These are phyloP conservation scores for Priceomyces castillae DNA, from an alignment of 805 yeast species.

Conservation along the genomic window DNA sequence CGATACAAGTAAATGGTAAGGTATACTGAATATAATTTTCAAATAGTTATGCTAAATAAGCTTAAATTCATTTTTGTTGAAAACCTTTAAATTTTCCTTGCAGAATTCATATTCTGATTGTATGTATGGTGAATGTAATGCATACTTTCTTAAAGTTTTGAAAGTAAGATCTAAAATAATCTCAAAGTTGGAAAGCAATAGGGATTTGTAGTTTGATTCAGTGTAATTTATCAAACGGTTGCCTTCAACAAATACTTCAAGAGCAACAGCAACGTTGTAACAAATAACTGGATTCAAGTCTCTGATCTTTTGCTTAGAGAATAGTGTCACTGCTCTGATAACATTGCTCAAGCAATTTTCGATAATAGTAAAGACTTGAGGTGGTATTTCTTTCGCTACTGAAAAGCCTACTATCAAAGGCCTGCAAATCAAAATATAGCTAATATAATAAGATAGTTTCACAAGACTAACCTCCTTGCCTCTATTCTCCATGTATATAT, in stretches of 20 bases:
- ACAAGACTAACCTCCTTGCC: neutral
- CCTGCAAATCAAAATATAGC: neutral
- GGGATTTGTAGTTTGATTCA: neutral
- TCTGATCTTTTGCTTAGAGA: neutral
- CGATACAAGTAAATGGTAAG: neutral
- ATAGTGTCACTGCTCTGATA: neutral
- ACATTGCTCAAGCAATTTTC: neutral
- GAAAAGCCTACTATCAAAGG: neutral
- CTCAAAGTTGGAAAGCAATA: constrained; percentile 2
- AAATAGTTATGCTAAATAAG: too few relatives aligned
- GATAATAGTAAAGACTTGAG: neutral
- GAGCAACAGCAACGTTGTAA: neutral
- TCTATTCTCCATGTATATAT: neutral
- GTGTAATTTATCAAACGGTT: neutral
- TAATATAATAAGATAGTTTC: constrained; percentile 1
- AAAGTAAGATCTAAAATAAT: neutral
- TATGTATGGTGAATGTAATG: constrained; percentile 3
- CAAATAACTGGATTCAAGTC: constrained; percentile 1
- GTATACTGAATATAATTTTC: too few relatives aligned
- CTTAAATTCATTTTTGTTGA: neutral
- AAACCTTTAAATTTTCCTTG: neutral
- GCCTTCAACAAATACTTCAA: neutral
- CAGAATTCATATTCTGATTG: neutral
- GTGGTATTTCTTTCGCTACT: neutral
- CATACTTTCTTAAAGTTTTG: neutral